Conservation (phyloP, 768 basidiomycete genomes). For the Bullera alba region DNA sequence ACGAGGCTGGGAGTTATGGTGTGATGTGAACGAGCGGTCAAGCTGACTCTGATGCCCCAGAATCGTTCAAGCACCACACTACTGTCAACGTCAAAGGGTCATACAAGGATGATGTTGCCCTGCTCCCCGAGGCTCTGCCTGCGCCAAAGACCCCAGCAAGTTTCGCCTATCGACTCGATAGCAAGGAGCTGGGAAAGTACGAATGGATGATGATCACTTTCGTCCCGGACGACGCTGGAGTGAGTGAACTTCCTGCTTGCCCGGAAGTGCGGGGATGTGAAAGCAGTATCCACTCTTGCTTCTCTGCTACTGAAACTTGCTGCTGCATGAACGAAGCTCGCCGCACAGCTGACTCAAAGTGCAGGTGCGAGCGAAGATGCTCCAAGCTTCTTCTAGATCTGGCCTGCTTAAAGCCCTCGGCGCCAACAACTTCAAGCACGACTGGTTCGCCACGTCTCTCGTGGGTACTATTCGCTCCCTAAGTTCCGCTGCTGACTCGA, state of each 20-base stretch:
- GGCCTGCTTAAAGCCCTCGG: slow-evolving; percentile 40
- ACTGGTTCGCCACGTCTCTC: slow-evolving; percentile 41
- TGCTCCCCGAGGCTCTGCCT: slow-evolving; percentile 30
- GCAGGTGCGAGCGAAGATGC: slow-evolving; percentile 45
- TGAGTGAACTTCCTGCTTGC: slow-evolving; percentile 9
- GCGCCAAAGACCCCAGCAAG: slow-evolving; percentile 38
- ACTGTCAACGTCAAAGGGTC: slow-evolving; percentile 25
- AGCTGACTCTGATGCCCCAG: too few species aligned
- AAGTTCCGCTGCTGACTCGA: not conserved
- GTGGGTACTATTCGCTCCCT: slow-evolving; percentile 14
- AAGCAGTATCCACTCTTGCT: too few species aligned
- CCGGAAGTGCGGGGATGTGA: not conserved
- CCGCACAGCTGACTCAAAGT: not conserved
- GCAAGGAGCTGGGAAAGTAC: slow-evolving; percentile 27
- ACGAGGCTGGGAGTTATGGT: too few species aligned
- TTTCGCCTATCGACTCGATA: slow-evolving; percentile 40
- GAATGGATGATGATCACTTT: slow-evolving; percentile 46
- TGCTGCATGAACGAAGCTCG: not conserved
- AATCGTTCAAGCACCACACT: slow-evolving; percentile 30
- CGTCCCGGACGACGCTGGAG: slow-evolving; percentile 43
- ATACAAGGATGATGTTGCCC: slow-evolving; percentile 37
- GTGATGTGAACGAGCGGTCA: too few species aligned
- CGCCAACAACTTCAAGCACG: slow-evolving; percentile 42
- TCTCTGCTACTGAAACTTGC: not conserved
- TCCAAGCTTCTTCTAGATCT: slow-evolving; percentile 41